Evolutionary conservation across 257 asterid species (phyloP), one percentile per base, ranked within the genome.

Genomic region (Lantana camara): DNA sequence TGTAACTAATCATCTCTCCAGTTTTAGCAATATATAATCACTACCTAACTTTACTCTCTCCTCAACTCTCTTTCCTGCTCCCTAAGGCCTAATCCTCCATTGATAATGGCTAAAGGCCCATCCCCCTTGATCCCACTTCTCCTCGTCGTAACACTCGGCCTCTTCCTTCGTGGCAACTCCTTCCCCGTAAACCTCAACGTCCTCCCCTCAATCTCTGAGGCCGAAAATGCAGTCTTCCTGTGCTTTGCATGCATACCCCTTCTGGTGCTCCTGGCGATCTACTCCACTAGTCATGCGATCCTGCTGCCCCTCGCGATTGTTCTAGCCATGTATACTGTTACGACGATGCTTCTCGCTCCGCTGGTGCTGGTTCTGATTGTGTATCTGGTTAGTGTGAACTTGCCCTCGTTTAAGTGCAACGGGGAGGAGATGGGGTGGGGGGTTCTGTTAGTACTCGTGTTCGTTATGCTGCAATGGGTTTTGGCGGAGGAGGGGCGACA

Each of bases 81-180:
- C 21, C 37, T 20, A 46, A 16, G n/a, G n/a, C n/a, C n/a, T n/a
- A 32, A n/a, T 11, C 57, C 50, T 53, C 23, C 15, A 7, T n/a
- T n/a, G n/a, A 48, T 7, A 83, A 27, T 83, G 91, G 62, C 82
- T 50, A 64, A 60, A 55, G 89, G 83, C 37, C 94, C 91, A 20
- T 85, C 96, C 17, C 96, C 96, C 4, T n/a, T 78, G 34, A 57
- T 83, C 80, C 94, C 94, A 30, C 77, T 81, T 9, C 73, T 83
- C 11, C 68, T 83, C 7, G 87, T 82, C 55, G 75, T 79, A 47
- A 64, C 76, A 19, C 60, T 83, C 30, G 90, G 88, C 76, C 74
- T 77, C 73, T 75, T 83, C 73, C 90, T 85, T 68, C 83, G 76
- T 34, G 80, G 85, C 29, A 79, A 61, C 45, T 54, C 72, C 53